Conservation (phyloP, 2,329 filamentous ascomycete species). For the Aspergillus tanneri region DNA sequence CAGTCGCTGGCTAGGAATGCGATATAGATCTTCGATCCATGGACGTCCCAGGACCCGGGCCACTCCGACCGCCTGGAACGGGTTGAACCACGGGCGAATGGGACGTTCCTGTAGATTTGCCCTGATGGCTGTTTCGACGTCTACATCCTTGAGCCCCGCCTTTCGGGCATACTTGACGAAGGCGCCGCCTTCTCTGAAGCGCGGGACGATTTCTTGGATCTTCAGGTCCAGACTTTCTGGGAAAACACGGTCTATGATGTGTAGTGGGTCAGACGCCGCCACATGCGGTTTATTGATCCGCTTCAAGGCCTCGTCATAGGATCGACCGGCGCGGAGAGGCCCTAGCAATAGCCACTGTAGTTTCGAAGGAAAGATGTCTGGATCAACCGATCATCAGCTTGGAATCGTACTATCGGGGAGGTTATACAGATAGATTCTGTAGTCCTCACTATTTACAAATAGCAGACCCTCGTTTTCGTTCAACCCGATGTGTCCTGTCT, state of each 20-base stretch:
- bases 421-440: neutral
- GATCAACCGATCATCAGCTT: conserved; percentile 9
- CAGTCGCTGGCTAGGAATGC: conserved; percentile 72
- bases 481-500: conserved; percentile 78
- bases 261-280: conserved; percentile 56
- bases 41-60: conserved; percentile 78
- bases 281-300: conserved; percentile 52
- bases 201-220: conserved; percentile 77
- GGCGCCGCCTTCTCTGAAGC: conserved; percentile 86
- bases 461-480: conserved; percentile 75
- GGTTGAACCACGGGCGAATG: conserved; percentile 87
- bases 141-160: conserved; percentile 46
- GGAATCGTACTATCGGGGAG: neutral
- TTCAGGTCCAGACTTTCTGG: conserved; percentile 63
- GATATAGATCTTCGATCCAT: conserved; percentile 90
- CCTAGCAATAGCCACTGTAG: conserved; percentile 63
- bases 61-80: conserved; percentile 68
- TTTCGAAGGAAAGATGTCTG: conserved; percentile 81
- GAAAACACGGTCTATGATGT: conserved; percentile 60
- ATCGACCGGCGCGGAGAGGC: conserved; percentile 47
- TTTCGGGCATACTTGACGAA: conserved; percentile 80
- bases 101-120: conserved; percentile 66
- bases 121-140: conserved; percentile 62
- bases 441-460: conserved; percentile 79
- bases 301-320: conserved; percentile 51